Evolutionary conservation across 2,329 filamentous ascomycete species (phyloP), one percentile per base, ranked within the genome.

Genomic region (Bipolaris zeicola): DNA sequence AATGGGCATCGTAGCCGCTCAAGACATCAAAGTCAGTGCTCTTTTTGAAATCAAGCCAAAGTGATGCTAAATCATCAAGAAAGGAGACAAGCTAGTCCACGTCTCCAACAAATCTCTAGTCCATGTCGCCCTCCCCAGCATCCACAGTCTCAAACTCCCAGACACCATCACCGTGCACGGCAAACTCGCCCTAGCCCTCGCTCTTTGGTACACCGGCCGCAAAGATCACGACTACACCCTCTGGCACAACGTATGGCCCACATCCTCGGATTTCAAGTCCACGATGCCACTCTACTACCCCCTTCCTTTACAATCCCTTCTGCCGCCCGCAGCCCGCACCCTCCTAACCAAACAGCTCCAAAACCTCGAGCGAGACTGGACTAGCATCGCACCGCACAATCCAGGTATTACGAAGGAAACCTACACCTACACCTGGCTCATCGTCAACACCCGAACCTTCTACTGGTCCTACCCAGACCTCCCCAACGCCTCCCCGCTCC

Each of bases 1-100:
- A 26, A 83, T 95, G 50, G 92, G 93, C 44, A 87, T 96, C 54
- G 82, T 93, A 48, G 89, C 91, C 5, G 87, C 85, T 11, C 82
- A 83, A 26, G 78, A 83, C 13, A 82, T 95, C 58, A 79, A 89
- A 78, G 90, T 90, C 77, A 68, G 71, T 70, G 18, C 31, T 13
- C 22, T 10, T 16, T n/a, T 20, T 14, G 2, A 31, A 47, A 18
- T 18, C 28, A 16, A 37, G 45, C 13, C 8, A 5, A 38, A 14
- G 14, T 6, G 18, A 36, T 46, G 31, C 63, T 71, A 64, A 72
- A 58, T 60, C 49, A 51, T 62, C 44, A 69, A 88, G 86, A 78
- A 82, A 75, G 82, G 81, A 52, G 84, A 90, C 58, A 76, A 79
- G 6, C 76, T 95, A 48, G 81, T 94, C 5, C 81, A 82, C 55